phyloP scores from a whole-genome alignment of 495 filamentous ascomycete genomes.

The Symbiotaphrina buchneri region DNA sequence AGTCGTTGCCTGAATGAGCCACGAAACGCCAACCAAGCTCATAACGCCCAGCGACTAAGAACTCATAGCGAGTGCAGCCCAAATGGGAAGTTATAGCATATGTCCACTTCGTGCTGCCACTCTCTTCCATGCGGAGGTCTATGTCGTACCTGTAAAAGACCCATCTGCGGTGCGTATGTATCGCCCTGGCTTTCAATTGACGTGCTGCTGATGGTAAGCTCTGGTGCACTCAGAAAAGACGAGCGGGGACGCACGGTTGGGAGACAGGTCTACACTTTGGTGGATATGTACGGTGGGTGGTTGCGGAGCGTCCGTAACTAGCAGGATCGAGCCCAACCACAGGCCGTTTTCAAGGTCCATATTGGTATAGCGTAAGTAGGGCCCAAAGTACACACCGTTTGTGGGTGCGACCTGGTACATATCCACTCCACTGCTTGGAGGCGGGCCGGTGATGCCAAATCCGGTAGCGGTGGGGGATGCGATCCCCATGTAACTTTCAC shows the following conservation, averaged over 20 bases:
- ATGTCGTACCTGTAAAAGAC: slow-evolving; percentile 92
- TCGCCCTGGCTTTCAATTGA: slow-evolving; percentile 65
- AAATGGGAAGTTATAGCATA: slow-evolving; percentile 95
- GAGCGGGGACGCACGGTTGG: slow-evolving; percentile 30
- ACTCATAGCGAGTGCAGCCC: slow-evolving; percentile 92
- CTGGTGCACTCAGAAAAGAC: not conserved
- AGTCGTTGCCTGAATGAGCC: slow-evolving; percentile 88
- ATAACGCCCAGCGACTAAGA: slow-evolving; percentile 76
- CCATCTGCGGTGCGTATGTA: slow-evolving; percentile 79
- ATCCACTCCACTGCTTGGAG: slow-evolving; percentile 69
- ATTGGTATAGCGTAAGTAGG: slow-evolving; percentile 86
- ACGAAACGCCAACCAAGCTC: slow-evolving; percentile 96
- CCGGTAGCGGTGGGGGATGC: slow-evolving; percentile 44
- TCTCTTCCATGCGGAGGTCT: slow-evolving; percentile 76
- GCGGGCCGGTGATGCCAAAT: slow-evolving; percentile 59
- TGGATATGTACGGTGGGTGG: slow-evolving; percentile 95
- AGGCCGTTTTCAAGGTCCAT: slow-evolving; percentile 86
- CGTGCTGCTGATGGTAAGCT: slow-evolving; percentile 18
- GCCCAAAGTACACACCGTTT: slow-evolving; percentile 97
- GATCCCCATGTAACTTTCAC: slow-evolving; percentile 59
- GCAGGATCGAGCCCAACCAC: slow-evolving; percentile 66
- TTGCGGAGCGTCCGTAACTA: slow-evolving; percentile 80
- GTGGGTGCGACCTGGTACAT: slow-evolving; percentile 82
- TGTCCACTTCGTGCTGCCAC: slow-evolving; percentile 71
- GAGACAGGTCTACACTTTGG: slow-evolving; percentile 71